phyloP scores from a whole-genome alignment of 2,329 filamentous ascomycete species.

The Penicillium sp. region DNA sequence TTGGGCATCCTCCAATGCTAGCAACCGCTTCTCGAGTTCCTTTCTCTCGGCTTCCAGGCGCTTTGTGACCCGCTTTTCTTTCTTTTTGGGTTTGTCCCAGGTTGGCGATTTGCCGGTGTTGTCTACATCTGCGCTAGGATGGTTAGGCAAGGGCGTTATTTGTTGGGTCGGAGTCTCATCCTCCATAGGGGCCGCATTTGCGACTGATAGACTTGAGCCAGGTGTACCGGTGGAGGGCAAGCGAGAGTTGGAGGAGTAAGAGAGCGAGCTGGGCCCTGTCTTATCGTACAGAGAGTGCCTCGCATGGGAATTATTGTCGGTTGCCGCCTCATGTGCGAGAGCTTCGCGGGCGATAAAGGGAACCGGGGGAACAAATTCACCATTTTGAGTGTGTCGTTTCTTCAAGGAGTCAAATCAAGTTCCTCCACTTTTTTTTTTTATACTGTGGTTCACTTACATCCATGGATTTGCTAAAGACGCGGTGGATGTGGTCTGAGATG shows the following conservation, averaged over 20 bases:
- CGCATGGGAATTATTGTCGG: neutral
- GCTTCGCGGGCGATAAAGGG: constrained; percentile 1
- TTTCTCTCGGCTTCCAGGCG: constrained; percentile 36
- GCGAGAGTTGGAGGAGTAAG: constrained; percentile 18
- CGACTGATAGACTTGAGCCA: constrained; percentile 18
- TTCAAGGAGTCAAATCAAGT: constrained; percentile 5
- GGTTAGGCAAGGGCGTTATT: constrained; percentile 3
- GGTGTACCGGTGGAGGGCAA: constrained; percentile 19
- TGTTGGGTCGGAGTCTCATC: constrained; percentile 7
- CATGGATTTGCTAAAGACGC: constrained; percentile 18
- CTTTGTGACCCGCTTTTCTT: constrained; percentile 34
- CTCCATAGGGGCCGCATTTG: constrained; percentile 6
- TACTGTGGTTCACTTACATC: constrained; percentile 13
- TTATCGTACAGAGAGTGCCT: constrained; percentile 13
- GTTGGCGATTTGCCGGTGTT: constrained; percentile 21
- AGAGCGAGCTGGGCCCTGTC: constrained; percentile 16
- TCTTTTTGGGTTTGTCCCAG: constrained; percentile 26
- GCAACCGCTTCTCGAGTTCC: constrained; percentile 31
- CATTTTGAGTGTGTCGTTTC: constrained; percentile 11
- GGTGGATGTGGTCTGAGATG: constrained; percentile 24
- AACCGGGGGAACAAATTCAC: neutral
- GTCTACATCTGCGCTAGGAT: constrained; percentile 7
- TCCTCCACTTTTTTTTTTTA: neutral
- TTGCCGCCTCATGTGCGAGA: constrained; percentile 1
- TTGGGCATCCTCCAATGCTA: constrained; percentile 22